A percentile compares a stretch with the other conserved stretches of the same genome.
Evolutionary conservation across 257 asterid genomes (phyloP).

Genomic region (Henckelia pumila): DNA sequence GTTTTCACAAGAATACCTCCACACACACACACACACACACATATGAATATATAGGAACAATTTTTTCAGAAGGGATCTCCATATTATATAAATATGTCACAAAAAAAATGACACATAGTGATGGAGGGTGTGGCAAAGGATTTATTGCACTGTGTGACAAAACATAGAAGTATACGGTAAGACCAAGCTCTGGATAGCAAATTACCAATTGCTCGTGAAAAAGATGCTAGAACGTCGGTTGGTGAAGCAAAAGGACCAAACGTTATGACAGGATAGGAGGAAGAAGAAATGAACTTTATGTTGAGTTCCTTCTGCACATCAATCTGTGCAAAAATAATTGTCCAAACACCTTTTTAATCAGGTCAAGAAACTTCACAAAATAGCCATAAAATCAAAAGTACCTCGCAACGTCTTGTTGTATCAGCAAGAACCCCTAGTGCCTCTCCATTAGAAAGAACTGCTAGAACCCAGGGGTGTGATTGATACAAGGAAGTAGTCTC

Average conservation of each 20-base stretch:
- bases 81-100: background rate
- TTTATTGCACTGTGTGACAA: background rate
- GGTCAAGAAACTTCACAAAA: constrained; percentile 16
- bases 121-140: background rate
- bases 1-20: background rate
- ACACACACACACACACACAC: too few species aligned
- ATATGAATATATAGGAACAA: too few species aligned
- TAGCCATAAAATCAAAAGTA: constrained; percentile 29
- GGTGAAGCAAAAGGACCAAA: constrained; percentile 96
- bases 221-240: constrained; percentile 69
- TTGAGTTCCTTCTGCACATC: constrained; percentile 69
- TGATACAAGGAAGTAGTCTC: constrained; percentile 95
- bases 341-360: constrained; percentile 16
- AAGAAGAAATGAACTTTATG: constrained; percentile 56
- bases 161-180: constrained; percentile 1
- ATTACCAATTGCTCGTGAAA: constrained; percentile 82
- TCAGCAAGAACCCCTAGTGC: constrained; percentile 93
- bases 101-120: background rate
- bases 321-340: constrained; percentile 51
- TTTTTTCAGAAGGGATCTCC: too few species aligned
- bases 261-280: constrained; percentile 70
- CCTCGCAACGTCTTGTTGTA: constrained; percentile 91
- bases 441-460: constrained; percentile 82
- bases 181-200: constrained; percentile 15
- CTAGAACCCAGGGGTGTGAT: constrained; percentile 98